phyloP scores from a whole-genome alignment of 2,329 filamentous ascomycete genomes.

The Neofusicoccum ribis region DNA sequence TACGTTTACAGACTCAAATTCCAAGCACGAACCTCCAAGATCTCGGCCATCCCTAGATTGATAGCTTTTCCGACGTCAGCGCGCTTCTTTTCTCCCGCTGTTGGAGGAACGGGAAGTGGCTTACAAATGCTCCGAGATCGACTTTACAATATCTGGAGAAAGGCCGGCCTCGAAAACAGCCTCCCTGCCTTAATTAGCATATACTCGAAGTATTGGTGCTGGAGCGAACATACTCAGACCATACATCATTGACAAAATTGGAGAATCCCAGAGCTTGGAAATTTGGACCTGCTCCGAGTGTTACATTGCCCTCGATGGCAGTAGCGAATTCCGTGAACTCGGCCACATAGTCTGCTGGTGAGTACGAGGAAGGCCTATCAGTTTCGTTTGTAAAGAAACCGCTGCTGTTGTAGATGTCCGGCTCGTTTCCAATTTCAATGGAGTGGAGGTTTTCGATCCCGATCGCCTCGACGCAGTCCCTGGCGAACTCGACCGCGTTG shows the following conservation, averaged over 20 bases:
- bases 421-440: conserved; percentile 10
- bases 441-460: background rate
- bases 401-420: background rate
- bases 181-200: background rate
- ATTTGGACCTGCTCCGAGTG: background rate
- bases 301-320: background rate
- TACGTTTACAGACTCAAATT: fast-evolving
- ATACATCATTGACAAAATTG: background rate
- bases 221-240: background rate
- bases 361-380: background rate
- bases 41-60: background rate
- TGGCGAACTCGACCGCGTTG: background rate
- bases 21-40: background rate
- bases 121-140: conserved; percentile 12
- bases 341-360: background rate
- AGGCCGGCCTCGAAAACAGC: conserved; percentile 1
- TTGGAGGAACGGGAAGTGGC: background rate
- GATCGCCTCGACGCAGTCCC: conserved; percentile 6
- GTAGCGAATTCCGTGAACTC: background rate
- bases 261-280: conserved; percentile 9
- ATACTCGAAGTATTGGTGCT: too few species aligned
- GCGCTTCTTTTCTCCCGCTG: background rate
- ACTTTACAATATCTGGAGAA: background rate
- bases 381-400: background rate
- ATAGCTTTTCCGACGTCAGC: background rate